Evolutionary conservation across 768 basidiomycete genomes (phyloP).

Genomic region (Multifurca ochricompacta): DNA sequence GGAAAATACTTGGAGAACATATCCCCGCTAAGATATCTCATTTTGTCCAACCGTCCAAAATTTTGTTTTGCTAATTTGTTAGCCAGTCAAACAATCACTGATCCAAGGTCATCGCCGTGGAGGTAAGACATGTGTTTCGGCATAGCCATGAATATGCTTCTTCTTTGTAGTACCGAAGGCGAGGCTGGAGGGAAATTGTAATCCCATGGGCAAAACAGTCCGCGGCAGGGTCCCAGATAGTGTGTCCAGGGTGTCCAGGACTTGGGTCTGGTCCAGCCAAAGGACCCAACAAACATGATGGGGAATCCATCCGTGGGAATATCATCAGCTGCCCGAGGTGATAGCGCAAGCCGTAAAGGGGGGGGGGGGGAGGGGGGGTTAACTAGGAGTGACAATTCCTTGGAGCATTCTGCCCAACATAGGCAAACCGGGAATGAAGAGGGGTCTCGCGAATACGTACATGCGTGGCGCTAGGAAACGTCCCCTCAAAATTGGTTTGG

Average conservation of each 20-base stretch:
- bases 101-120: not conserved
- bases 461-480: not conserved
- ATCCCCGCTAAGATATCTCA: not conserved
- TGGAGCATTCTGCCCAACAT: slow-evolving; percentile 4
- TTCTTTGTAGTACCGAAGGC: not conserved
- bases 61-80: not conserved
- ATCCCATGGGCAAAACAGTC: slow-evolving; percentile 5
- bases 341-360: slow-evolving; percentile 2
- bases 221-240: not conserved
- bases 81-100: not conserved
- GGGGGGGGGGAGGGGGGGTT: no score
- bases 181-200: not conserved
- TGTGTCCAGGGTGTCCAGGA: not conserved
- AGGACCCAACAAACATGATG: not conserved
- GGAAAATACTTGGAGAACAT: not conserved
- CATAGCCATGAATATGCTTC: not conserved
- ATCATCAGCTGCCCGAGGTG: slow-evolving; percentile 3
- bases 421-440: slow-evolving; percentile 12
- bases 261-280: not conserved
- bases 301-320: not conserved
- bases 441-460: slow-evolving; percentile 10
- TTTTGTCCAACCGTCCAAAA: not conserved
- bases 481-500: not conserved
- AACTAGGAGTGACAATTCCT: slow-evolving; percentile 1
- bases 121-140: not conserved